These are phyloP conservation scores for Chloris gayana DNA, from an alignment of 176 grass and related monocot species.

Conservation along the genomic window DNA sequence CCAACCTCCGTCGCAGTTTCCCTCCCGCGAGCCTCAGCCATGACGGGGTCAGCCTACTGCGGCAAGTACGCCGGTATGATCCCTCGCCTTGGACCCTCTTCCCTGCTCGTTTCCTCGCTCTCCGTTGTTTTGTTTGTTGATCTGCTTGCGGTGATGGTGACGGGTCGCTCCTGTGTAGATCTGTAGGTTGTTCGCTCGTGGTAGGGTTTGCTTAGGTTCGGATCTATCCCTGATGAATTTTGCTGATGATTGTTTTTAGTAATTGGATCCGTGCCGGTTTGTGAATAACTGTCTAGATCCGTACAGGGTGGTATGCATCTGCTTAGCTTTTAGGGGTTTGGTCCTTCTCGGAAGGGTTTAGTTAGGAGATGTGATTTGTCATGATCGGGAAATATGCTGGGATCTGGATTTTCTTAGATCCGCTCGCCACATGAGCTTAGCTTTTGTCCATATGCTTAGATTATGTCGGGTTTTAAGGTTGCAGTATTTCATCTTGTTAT, in stretches of 20 bases:
- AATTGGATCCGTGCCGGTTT: not conserved
- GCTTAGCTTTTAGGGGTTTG: conserved; percentile 4
- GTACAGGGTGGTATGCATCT: not conserved
- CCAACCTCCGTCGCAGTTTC: not conserved
- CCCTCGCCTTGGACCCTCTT: not conserved
- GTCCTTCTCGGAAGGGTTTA: not conserved
- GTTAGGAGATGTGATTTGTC: not conserved
- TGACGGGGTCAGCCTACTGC: conserved; percentile 68
- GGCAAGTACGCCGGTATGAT: conserved; percentile 81
- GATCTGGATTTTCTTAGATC: conserved; percentile 3
- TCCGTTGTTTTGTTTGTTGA: not conserved
- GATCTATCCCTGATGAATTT: not conserved
- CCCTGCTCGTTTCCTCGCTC: not conserved
- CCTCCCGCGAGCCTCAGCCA: conserved; percentile 29
- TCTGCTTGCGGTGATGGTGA: not conserved
- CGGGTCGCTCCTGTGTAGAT: conserved; percentile 26
- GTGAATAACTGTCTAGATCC: not conserved
- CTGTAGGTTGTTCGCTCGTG: conserved; percentile 4
- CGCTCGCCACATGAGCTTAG: not conserved
- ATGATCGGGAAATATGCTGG: not conserved
- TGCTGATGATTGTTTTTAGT: not conserved
- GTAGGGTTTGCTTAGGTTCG: not conserved
- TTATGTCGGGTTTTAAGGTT: not conserved
- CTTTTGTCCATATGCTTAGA: not conserved
- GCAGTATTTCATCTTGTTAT: not conserved